phyloP scores from a whole-genome alignment of 257 asterid species.

The Leonotis leonurus region DNA sequence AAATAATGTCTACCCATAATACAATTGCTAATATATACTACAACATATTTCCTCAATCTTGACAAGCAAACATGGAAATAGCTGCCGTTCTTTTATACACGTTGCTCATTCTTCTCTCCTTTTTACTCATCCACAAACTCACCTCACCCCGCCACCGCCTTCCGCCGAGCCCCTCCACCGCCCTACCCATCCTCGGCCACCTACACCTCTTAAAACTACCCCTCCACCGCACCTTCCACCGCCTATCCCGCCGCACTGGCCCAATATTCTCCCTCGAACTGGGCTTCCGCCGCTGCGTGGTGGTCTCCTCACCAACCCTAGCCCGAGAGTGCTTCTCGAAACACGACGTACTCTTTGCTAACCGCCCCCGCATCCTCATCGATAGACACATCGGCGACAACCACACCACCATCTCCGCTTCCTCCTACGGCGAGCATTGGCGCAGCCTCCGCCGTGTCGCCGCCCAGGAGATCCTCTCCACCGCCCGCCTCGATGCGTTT shows the following conservation, averaged over 20 bases:
- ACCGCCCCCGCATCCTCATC: conserved; percentile 13
- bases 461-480: conserved; percentile 27
- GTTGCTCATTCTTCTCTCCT: not conserved
- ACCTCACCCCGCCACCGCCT: not conserved
- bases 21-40: too few relatives aligned
- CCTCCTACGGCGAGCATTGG: conserved; percentile 32
- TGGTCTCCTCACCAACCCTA: conserved; percentile 22
- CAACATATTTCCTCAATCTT: too few relatives aligned
- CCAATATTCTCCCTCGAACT: conserved; percentile 30
- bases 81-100: not conserved
- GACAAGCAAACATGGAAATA: conserved; percentile 6
- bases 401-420: conserved; percentile 9
- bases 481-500: conserved; percentile 14
- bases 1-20: too few relatives aligned
- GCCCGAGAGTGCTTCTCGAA: conserved; percentile 34
- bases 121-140: conserved; percentile 14
- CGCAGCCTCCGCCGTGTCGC: conserved; percentile 30
- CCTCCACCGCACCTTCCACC: conserved; percentile 22
- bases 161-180: conserved; percentile 27
- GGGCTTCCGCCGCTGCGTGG: conserved; percentile 25
- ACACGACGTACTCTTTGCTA: conserved; percentile 21
- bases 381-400: conserved; percentile 29
- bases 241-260: conserved; percentile 20
- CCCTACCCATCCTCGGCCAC: conserved; percentile 36
- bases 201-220: conserved; percentile 31